Base-by-base conservation (phyloP, 2,329 filamentous ascomycete species). In the Colletotrichum tamarilloi region DNA sequence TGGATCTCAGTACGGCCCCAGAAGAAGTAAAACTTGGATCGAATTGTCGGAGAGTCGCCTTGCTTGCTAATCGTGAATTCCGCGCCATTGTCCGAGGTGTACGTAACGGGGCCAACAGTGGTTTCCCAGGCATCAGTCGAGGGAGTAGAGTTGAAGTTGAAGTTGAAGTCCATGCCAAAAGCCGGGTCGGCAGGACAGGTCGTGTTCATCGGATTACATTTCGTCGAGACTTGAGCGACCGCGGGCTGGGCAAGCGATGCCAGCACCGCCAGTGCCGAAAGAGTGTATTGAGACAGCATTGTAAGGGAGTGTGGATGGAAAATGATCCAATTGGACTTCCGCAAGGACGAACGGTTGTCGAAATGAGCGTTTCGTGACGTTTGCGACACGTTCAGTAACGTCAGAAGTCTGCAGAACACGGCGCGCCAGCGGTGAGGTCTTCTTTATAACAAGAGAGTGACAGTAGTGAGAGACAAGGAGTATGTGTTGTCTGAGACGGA, bases 21-120 rank as follows among this genome's bases (percentile, higher is more conserved):
- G 86, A 97, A 95, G 82, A 97, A 93, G 85, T 95, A 97, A 81
- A 95, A 96, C 77, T 91, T 91, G 59, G 93, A 92, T 76, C 92
- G 89, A 74, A 97, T 89, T 1, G 94, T 97, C 1, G 95, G 94
- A 0, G 94, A 93, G 78, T 97, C 91, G 75, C 92, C 90, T 75
- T 91, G 88, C 80, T 92, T 87, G 68, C 82, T 84, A 83, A 98
- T 92, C 64, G 89, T 92, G 84, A 97, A 95, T 68, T 88, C 85
- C 57, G 93, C 93, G 49, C 93, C 94, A n/a, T 84, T 81, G 0
- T 90, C 84, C 58, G 87, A 80, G 69, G 87, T 87, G 80, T 92
- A 95, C 16, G 85, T 84, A 68, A 96, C 86, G 9, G 82, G 83
- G 63, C 94, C 93, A 64, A 91, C 91, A 9, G 90, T 92, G 63